phyloP scores from a whole-genome alignment of 2,329 filamentous ascomycete genomes.

The Calcarisporium arbuscula region DNA sequence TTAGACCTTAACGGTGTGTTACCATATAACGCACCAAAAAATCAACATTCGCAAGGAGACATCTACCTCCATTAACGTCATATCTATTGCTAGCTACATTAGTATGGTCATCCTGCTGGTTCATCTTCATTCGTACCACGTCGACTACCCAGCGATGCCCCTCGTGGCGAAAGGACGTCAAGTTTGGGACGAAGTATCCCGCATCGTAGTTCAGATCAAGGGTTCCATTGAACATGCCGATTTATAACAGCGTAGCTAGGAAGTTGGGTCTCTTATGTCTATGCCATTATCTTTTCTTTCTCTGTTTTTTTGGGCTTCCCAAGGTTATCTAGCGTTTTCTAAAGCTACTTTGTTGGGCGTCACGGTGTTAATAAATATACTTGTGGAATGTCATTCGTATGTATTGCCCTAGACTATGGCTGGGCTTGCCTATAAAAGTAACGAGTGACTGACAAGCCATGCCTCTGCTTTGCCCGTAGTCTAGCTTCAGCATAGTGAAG shows the following conservation, averaged over 20 bases:
- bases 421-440: conserved; percentile 21
- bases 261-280: too few relatives aligned
- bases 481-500: too few relatives aligned
- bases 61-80: conserved; percentile 68
- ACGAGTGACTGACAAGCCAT: conserved; percentile 28
- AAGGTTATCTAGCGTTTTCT: neutral
- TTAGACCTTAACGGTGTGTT: conserved; percentile 65
- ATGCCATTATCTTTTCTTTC: too few relatives aligned
- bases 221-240: conserved; percentile 24
- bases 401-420: conserved; percentile 27
- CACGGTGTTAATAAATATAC: too few relatives aligned
- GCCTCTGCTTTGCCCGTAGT: conserved; percentile 23
- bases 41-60: conserved; percentile 77
- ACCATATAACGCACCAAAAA: conserved; percentile 71
- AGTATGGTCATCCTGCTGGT: conserved; percentile 65
- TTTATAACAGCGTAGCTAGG: too few relatives aligned
- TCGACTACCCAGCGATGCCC: conserved; percentile 56
- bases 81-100: conserved; percentile 69
- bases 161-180: conserved; percentile 36
- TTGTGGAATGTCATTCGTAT: too few relatives aligned
- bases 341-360: conserved; percentile 1
- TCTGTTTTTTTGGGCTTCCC: too few relatives aligned
- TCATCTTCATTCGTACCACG: conserved; percentile 58
- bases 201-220: conserved; percentile 20
- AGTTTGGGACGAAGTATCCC: conserved; percentile 28